These are phyloP conservation scores for Blastobotrys ciferrii DNA, from an alignment of 1,139 yeast genomes.

Conservation along the genomic window DNA sequence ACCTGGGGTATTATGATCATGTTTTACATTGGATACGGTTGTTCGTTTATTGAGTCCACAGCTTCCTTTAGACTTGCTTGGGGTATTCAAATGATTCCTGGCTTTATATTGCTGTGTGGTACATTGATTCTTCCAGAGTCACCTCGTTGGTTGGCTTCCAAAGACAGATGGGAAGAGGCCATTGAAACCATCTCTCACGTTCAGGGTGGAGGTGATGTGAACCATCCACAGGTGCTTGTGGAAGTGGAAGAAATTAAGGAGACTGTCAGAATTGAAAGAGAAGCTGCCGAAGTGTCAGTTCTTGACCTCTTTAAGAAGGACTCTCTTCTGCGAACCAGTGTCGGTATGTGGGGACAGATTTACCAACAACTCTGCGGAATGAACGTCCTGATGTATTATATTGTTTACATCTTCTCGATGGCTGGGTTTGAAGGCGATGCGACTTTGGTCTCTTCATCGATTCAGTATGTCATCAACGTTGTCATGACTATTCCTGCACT, in stretches of 20 bases:
- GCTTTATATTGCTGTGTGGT: constrained; percentile 49
- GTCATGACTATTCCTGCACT: constrained; percentile 44
- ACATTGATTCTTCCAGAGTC: constrained; percentile 62
- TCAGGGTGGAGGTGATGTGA: constrained; percentile 52
- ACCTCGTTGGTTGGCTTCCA: constrained; percentile 69
- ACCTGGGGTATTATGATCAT: constrained; percentile 62
- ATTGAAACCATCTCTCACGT: constrained; percentile 50
- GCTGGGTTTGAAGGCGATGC: constrained; percentile 37
- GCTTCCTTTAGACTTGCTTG: constrained; percentile 66
- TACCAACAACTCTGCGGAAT: constrained; percentile 75
- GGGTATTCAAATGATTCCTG: constrained; percentile 67
- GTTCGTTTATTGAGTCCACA: constrained; percentile 48
- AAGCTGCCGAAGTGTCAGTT: constrained; percentile 34
- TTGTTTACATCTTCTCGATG: constrained; percentile 40
- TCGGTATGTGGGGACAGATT: constrained; percentile 59
- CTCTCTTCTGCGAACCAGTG: constrained; percentile 49
- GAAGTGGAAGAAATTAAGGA: constrained; percentile 62
- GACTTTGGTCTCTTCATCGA: constrained; percentile 50
- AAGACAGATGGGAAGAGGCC: constrained; percentile 66
- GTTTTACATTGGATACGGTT: constrained; percentile 63
- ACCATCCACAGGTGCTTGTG: constrained; percentile 51
- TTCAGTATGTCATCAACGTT: constrained; percentile 51
- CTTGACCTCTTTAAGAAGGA: constrained; percentile 49
- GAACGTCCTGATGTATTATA: constrained; percentile 57
- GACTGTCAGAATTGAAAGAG: constrained; percentile 32